Percentiles rank a stretch among this genome's conserved stretches.
phyloP scores from a whole-genome alignment of 179 eudicot genomes.

The Nepenthes alata region DNA sequence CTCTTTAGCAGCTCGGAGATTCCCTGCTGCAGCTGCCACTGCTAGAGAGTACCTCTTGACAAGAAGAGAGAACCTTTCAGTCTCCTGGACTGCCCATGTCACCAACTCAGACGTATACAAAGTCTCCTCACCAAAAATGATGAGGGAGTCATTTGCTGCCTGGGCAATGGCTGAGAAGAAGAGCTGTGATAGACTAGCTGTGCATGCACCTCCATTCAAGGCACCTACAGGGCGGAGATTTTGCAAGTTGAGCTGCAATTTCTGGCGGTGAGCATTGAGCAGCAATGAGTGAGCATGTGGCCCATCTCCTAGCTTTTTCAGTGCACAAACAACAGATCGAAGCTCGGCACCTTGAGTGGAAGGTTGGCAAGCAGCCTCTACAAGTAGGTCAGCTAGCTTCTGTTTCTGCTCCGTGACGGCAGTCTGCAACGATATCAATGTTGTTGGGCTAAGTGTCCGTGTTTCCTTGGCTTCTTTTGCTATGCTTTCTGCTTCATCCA shows the following conservation, averaged over 20 bases:
- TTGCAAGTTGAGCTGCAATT: slow-evolving; percentile 27
- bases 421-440: slow-evolving; percentile 29
- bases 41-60: slow-evolving; percentile 44
- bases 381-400: slow-evolving; percentile 54
- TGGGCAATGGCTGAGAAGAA: slow-evolving; percentile 77
- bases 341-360: slow-evolving; percentile 61
- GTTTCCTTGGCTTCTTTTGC: slow-evolving; percentile 28
- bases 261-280: slow-evolving; percentile 52
- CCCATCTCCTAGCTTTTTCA: slow-evolving; percentile 71
- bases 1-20: slow-evolving; percentile 48
- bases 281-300: slow-evolving; percentile 63
- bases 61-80: slow-evolving; percentile 34
- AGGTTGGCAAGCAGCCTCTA: slow-evolving; percentile 53
- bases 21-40: slow-evolving; percentile 59
- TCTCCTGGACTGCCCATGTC: slow-evolving; percentile 67
- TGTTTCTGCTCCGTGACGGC: slow-evolving; percentile 46
- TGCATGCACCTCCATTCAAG: slow-evolving; percentile 25
- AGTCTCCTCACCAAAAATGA: slow-evolving; percentile 62
- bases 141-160: slow-evolving; percentile 58
- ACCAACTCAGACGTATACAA: slow-evolving; percentile 67
- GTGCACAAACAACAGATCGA: slow-evolving; percentile 44
- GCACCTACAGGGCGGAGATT: slow-evolving; percentile 26
- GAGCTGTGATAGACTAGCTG: slow-evolving; percentile 45
- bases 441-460: slow-evolving; percentile 24
- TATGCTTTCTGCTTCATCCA: slow-evolving; percentile 52